A percentile compares a stretch with the other conserved stretches of the same genome.
These are phyloP conservation scores for Albugo laibachii DNA, from an alignment of 352 stramenopile species.

Conservation along the genomic window DNA sequence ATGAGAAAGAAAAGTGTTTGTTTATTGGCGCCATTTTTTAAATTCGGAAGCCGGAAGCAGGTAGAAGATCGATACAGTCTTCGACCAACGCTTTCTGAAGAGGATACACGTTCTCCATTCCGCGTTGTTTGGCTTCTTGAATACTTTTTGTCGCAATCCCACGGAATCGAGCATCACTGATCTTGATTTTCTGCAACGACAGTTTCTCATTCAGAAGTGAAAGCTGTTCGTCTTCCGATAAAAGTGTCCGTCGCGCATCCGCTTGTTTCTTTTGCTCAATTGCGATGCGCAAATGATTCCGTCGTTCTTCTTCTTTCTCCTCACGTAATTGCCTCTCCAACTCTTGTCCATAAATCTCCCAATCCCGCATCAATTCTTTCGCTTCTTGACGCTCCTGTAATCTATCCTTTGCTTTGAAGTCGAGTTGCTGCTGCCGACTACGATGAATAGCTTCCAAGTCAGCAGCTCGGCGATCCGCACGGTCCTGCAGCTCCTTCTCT, in stretches of 20 bases:
- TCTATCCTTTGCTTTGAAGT: slow-evolving; percentile 19
- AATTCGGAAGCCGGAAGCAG: slow-evolving; percentile 47
- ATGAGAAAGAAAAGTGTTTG: too few species aligned
- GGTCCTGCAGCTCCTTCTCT: slow-evolving; percentile 30
- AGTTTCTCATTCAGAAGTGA: slow-evolving; percentile 11
- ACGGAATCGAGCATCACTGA: slow-evolving; percentile 39
- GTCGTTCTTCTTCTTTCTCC: slow-evolving; percentile 34
- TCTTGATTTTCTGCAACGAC: slow-evolving; percentile 12
- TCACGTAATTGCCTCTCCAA: slow-evolving; percentile 32
- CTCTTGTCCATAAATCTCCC: slow-evolving; percentile 39
- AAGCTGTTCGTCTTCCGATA: slow-evolving; percentile 15
- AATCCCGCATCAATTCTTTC: slow-evolving; percentile 28
- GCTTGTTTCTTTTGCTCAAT: slow-evolving; percentile 56
- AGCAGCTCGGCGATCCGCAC: slow-evolving; percentile 33
- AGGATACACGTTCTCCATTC: slow-evolving; percentile 37
- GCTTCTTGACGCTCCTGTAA: slow-evolving; percentile 20
- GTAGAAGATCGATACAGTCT: slow-evolving; percentile 49
- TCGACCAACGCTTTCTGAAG: slow-evolving; percentile 52
- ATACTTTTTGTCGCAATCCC: slow-evolving; percentile 28
- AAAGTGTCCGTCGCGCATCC: slow-evolving; percentile 32
- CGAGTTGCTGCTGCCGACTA: slow-evolving; percentile 37
- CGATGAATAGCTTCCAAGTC: slow-evolving; percentile 39
- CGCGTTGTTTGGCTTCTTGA: slow-evolving; percentile 30
- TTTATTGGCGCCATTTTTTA: slow-evolving; percentile 8
- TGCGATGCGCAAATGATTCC: slow-evolving; percentile 38